Base-by-base conservation (phyloP, 495 filamentous ascomycete genomes). In the Aspergillus conjunctus region DNA sequence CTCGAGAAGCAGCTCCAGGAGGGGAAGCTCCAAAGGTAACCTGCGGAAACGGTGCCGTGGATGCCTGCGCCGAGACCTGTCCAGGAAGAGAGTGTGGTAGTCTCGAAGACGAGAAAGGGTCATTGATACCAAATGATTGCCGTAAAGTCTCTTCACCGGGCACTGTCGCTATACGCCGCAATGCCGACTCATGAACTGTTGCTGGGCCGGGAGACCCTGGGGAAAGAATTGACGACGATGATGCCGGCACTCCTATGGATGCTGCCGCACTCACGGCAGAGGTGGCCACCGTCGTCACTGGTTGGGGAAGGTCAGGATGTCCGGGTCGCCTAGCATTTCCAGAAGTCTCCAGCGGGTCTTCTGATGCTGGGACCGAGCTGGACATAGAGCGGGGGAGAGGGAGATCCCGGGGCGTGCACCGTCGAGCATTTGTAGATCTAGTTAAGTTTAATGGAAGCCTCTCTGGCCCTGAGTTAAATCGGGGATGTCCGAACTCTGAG, bases 331-430 rank as follows among this genome's bases (percentile, higher is more conserved):
- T 76, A 74, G 81, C 73, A 77, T 72, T 71, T 62, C 69, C 74
- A 64, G 75, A 85, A 73, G 79, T 76, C 77, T 88, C 87, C 72
- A 80, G 81, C 76, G 87, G 85, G 64, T 80, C 69, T 60, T 77
- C 69, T 66, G 26, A 26, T 26, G 82, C 80, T 75, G 82, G 83
- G 73, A 87, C 86, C 79, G 87, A 88, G 73, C 87, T 86, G 84
- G 90, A 91, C 90, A 93, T 93, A 83, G 88, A 87, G 83, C 87
- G 88, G 81, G 87, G 88, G 78, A 85, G 84, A 74, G 88, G 63
- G 60, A 73, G 84, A 74, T 86, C 86, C 84, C 83, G 80, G 66
- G 82, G 84, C 78, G 80, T 85, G 74, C 77, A 81, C 81, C 81
- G 79, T 81, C 85, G 73, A 83, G 84, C 82, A 85, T 87, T 85